Evolutionary conservation across 2,329 filamentous ascomycete species (phyloP).

Genomic region (Sordariomycetes sp.): DNA sequence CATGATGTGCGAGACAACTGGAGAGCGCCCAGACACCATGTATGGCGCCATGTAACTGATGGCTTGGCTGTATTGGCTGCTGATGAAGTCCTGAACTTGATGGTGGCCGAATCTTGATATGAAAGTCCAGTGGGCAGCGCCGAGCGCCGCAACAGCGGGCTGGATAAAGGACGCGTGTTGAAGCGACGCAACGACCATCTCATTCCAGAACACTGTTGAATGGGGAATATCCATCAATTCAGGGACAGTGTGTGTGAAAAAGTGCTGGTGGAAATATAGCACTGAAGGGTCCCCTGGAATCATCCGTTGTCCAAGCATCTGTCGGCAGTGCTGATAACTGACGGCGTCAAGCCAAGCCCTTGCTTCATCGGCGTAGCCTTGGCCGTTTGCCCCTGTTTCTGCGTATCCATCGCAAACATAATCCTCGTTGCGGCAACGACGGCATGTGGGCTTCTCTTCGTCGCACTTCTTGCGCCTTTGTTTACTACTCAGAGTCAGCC

Average conservation of each 20-base stretch:
- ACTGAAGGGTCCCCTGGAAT: too few species aligned
- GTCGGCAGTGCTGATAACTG: conserved; percentile 1
- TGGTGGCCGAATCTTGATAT: not conserved
- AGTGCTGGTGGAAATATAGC: conserved; percentile 3
- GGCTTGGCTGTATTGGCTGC: conserved; percentile 4
- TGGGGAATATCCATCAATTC: conserved; percentile 2
- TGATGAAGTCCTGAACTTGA: not conserved
- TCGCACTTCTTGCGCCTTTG: conserved; percentile 5
- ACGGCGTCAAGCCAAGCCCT: not conserved
- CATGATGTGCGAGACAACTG: not conserved
- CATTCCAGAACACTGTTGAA: conserved; percentile 1
- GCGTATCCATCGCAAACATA: conserved; percentile 5
- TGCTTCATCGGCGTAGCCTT: not conserved
- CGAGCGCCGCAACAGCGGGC: conserved; percentile 2
- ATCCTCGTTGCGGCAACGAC: conserved; percentile 1
- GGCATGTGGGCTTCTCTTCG: conserved; percentile 4
- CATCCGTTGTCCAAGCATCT: conserved; percentile 2
- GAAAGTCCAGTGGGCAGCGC: conserved; percentile 3
- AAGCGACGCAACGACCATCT: not conserved
- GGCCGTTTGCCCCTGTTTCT: not conserved
- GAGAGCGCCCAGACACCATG: not conserved
- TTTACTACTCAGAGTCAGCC: conserved; percentile 1
- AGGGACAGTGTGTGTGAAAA: conserved; percentile 1
- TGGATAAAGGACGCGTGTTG: not conserved
- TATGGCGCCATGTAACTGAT: not conserved